Conservation (phyloP, 1,284 basidiomycete genomes). For the Austropuccinia psidii region DNA sequence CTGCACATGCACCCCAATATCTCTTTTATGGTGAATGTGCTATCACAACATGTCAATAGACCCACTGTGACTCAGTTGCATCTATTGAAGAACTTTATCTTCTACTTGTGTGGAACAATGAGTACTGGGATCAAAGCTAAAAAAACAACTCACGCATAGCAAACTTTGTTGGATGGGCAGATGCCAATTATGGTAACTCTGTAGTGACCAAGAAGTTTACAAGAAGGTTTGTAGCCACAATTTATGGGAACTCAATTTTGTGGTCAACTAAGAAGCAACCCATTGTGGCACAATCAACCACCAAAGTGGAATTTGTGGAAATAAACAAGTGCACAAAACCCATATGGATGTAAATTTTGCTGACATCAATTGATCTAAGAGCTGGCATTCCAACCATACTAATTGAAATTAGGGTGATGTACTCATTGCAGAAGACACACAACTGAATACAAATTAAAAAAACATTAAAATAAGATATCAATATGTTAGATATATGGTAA, state of each 20-base stretch:
- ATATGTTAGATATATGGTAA: too few species aligned
- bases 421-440: background rate
- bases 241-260: background rate
- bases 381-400: background rate
- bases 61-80: background rate
- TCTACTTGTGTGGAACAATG: background rate
- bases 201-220: too few species aligned
- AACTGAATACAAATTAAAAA: too few species aligned
- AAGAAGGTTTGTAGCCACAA: too few species aligned
- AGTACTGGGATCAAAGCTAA: background rate
- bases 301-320: too few species aligned
- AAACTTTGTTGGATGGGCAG: background rate
- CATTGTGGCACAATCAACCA: background rate
- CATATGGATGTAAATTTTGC: background rate
- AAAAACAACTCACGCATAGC: too few species aligned
- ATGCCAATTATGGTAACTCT: too few species aligned
- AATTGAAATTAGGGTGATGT: background rate
- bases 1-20: background rate
- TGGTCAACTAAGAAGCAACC: background rate
- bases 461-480: too few species aligned
- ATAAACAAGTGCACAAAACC: background rate
- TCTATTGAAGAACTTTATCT: background rate
- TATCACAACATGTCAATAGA: too few species aligned
- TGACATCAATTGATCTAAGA: background rate
- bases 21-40: background rate